Base-by-base conservation (phyloP, 176 grass and related monocot species). In the Juncus inflexus region DNA sequence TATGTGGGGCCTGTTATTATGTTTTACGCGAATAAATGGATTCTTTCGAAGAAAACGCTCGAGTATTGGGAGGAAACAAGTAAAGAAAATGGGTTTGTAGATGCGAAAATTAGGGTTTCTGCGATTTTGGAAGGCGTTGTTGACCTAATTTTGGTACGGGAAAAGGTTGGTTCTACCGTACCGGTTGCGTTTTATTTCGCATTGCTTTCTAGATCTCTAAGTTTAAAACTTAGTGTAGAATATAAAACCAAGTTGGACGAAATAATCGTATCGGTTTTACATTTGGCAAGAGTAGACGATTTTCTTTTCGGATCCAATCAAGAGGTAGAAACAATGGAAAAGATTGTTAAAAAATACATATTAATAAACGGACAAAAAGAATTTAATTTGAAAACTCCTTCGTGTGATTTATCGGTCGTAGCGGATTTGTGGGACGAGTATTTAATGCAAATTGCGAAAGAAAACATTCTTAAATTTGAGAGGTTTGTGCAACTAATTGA, bases 21-120 rank as follows among this genome's bases (percentile, higher is more conserved):
- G 70, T 89, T 88, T 80, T 96, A 91, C 55, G 92, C 87, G 3
- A 96, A 96, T 80, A 96, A 96, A 79, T 96, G 92, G 92, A 84
- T 91, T 73, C 92, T 96, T 60, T 96, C 92, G 11, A 80, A 86
- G 83, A 96, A 96, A 70, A 96, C 92, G 11, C 87, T 81, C 77
- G 88, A 86, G 78, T 96, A 91, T 70, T 91, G 84, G 92, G 84
- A 86, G 28, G 73, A 47, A 78, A 82, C 72, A 55, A 79, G 77
- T 16, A 78, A 96, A 3, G 51, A 72, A 35, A 79, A 75, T 39
- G 90, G 83, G 50, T 80, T 70, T 55, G 78, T 39, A 19, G 79
- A 78, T 64, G 84, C 82, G 0, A 79, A 83, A 58, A 83, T 76
- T 70, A 86, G 83, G 71, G 84, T 84, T 7, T 70, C 76, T 0